Evolutionary conservation across 164 flowering plant genomes (phyloP), one percentile per base, ranked within the genome.

Genomic region (Vitis vinifera): DNA sequence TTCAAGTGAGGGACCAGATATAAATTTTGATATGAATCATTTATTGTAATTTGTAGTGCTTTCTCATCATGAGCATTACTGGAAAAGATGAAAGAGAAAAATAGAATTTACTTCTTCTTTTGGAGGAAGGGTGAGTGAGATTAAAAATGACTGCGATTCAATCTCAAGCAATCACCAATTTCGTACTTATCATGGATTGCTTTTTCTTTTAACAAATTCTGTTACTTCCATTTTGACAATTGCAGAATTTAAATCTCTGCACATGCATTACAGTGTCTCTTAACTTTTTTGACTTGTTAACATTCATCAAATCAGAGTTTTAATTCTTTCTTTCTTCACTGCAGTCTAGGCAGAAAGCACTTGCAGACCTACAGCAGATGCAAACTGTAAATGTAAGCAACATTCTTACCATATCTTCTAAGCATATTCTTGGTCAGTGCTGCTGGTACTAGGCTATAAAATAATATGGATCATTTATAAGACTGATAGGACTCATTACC

Each of bases 281-380:
- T 12, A 23, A 14, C 56, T 72, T 44, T 58, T 60, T 8, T 49
- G 51, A 55, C 10, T 8, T 31, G 47, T 58, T 16, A n/a, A 10
- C 56, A 53, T 53, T 13, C 6, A 53, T 53, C 14, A 3, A 51
- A 1, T 12, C 13, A 9, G 8, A n/a, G 3, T 9, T 14, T 29
- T 55, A 23, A 16, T 59, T 65, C 8, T 50, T 27, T 30, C 60
- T 37, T 17, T 37, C 17, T 10, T 55, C 5, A 8, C 23, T 75
- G 77, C 85, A 79, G 81, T 86, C 92, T 6, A 76, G 84, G 76
- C 78, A 79, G 63, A 81, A 79, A 69, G 90, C 92, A 3, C 51
- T 85, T 10, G 70, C 77, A 29, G 90, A 88, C 58, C 69, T 87
- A 64, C 75, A 72, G 31, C 73, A 78, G 53, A 81, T 84, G 83